Conservation (phyloP, 129 eudicot genomes). For the Calendula officinalis region DNA sequence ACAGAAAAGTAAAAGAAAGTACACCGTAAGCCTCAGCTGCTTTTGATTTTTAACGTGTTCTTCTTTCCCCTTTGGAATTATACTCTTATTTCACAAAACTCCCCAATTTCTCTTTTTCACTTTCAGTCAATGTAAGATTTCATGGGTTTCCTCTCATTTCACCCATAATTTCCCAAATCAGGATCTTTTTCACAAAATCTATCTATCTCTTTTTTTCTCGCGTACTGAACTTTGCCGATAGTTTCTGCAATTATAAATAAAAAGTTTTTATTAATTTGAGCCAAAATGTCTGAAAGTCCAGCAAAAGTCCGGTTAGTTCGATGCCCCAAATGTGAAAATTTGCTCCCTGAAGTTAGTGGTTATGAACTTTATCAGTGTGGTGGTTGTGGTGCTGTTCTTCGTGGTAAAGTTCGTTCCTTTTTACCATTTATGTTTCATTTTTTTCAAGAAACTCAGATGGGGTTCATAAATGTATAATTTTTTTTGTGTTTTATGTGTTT, state of each 20-base stretch:
- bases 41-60: slow-evolving; percentile 29
- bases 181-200: slow-evolving; percentile 31
- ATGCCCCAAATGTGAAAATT: slow-evolving; percentile 70
- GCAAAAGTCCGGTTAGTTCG: slow-evolving; percentile 64
- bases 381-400: slow-evolving; percentile 77
- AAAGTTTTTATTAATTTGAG: slow-evolving; percentile 20
- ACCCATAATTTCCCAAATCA: slow-evolving; percentile 26
- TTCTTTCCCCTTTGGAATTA: slow-evolving; percentile 22
- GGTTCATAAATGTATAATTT: slow-evolving; percentile 16
- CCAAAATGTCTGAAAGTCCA: slow-evolving; percentile 51
- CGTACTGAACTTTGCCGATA: slow-evolving; percentile 2
- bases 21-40: neutral
- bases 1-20: neutral
- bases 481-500: slow-evolving; percentile 7
- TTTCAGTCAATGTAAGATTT: slow-evolving; percentile 9
- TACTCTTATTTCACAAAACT: slow-evolving; percentile 10
- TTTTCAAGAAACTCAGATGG: slow-evolving; percentile 11
- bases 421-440: slow-evolving; percentile 5
- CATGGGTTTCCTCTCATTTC: slow-evolving; percentile 31
- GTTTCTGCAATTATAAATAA: slow-evolving; percentile 10
- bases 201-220: slow-evolving; percentile 10
- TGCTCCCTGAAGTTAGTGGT: slow-evolving; percentile 67
- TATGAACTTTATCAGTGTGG: slow-evolving; percentile 77
- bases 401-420: slow-evolving; percentile 41
- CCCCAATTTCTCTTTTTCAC: slow-evolving; percentile 21